Evolutionary conservation across 148 eudicot genomes (phyloP), one percentile per base, ranked within the genome.

Genomic region (Linanthus parryae): DNA sequence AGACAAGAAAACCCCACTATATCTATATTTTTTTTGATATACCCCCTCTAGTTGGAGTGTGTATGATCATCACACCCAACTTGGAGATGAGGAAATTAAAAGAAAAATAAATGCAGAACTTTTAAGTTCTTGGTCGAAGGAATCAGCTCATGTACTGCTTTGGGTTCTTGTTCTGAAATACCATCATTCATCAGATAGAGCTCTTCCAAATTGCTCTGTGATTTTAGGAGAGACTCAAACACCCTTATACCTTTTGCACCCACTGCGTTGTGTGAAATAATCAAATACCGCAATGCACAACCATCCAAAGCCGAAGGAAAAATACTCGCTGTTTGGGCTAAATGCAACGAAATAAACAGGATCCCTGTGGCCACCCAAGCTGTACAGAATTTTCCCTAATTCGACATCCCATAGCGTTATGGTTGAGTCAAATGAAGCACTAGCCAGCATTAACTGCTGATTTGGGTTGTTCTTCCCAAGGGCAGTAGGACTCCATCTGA

Each of bases 181-280:
- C 87, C 87, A 55, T 74, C 82, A 49, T 84, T 80, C 68, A 80
- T 80, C 69, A 84, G 30, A 56, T 80, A 84, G 22, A 84, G 84
- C 63, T 84, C 94, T 65, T 84, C 94, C 66, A 84, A 73, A 56
- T 68, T 70, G 43, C 63, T 21, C 44, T 77, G 94, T 5, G 87
- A 80, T 56, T 71, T 72, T 33, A 84, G 27, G 28, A 84, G 84
- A 7, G 64, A 57, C 21, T 50, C 81, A 64, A 84, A 84, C 52
- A 87, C 94, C 70, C 84, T 72, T 8, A 84, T 68, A 44, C 94
- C 94, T 72, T 84, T 84, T 54, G 80, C 94, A 27, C 94, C 94
- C 62, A 84, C 51, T 22, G 94, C 94, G 33, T 84, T 84, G 54
- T 84, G 50, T n/a, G 94, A 84, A 15, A 84, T 72, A 54, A 80